Conservation (phyloP, 176 grass and related monocot species). For the Hordeum vulgare region DNA sequence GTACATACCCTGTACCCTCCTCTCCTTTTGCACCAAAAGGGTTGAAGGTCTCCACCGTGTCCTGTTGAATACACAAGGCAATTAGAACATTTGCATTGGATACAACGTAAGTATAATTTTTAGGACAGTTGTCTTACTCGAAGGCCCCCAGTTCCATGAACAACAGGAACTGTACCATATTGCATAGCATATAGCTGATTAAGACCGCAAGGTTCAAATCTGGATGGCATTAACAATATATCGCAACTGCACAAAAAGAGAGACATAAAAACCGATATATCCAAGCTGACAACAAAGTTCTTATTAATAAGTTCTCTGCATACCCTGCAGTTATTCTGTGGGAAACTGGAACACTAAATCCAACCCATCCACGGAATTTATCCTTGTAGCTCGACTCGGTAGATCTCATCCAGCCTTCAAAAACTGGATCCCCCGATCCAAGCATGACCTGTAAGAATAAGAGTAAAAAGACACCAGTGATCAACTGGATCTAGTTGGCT, state of each 20-base stretch:
- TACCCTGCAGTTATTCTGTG: conserved; percentile 95
- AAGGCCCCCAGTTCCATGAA: conserved; percentile 88
- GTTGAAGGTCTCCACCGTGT: conserved; percentile 86
- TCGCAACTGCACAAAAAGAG: conserved; percentile 63
- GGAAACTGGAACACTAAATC: conserved; percentile 92
- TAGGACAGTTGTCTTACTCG: conserved; percentile 56
- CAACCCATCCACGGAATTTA: conserved; percentile 97
- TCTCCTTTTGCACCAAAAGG: conserved; percentile 72
- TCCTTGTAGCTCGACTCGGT: conserved; percentile 59
- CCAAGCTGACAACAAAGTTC: neutral
- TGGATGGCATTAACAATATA: conserved; percentile 95
- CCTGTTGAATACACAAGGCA: conserved; percentile 46
- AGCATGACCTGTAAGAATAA: conserved; percentile 70
- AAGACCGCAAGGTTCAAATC: conserved; percentile 95
- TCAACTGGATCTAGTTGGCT: neutral
- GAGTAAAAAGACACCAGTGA: neutral
- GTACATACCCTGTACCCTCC: conserved; percentile 73
- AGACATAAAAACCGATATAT: neutral
- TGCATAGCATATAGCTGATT: conserved; percentile 98
- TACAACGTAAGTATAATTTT: neutral
- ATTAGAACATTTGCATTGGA: conserved; percentile 3
- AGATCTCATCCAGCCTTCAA: conserved; percentile 90
- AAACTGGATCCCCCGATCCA: conserved; percentile 75
- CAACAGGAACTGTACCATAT: conserved; percentile 91
- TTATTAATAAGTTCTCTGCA: neutral